Conservation (phyloP, 768 basidiomycete species). For the Mycena sanguinolenta region DNA sequence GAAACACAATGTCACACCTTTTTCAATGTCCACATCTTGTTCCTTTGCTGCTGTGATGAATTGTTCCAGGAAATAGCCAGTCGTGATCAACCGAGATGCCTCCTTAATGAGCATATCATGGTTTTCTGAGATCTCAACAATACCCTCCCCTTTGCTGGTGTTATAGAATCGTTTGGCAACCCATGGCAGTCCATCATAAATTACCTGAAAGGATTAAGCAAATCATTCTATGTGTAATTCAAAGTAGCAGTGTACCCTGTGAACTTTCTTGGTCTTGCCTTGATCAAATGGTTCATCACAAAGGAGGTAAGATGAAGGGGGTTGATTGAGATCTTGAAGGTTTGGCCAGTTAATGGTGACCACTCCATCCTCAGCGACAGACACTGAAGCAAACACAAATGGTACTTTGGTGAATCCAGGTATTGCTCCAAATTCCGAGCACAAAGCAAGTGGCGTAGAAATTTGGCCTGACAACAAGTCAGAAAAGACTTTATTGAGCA, state of each 20-base stretch:
- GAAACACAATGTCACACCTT: conserved; percentile 1
- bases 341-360: conserved; percentile 8
- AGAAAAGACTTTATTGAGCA: neutral
- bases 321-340: neutral
- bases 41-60: conserved; percentile 10
- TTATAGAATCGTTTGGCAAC: conserved; percentile 1
- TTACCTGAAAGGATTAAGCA: no score
- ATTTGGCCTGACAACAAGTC: neutral
- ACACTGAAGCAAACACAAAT: conserved; percentile 16
- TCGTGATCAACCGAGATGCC: conserved; percentile 5
- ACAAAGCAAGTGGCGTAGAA: neutral
- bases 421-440: conserved; percentile 12
- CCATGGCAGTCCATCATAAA: neutral
- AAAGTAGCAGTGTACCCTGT: neutral
- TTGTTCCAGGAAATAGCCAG: conserved; percentile 2
- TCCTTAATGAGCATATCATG: neutral
- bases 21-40: neutral
- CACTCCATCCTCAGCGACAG: neutral
- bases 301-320: neutral
- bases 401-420: conserved; percentile 9
- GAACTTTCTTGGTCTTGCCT: conserved; percentile 11
- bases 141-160: neutral
- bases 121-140: conserved; percentile 1
- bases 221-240: no score
- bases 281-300: conserved; percentile 11